Percentiles rank a stretch among this genome's conserved stretches.
Conservation (phyloP, 2,329 filamentous ascomycete genomes). For the Curvularia sp. region DNA sequence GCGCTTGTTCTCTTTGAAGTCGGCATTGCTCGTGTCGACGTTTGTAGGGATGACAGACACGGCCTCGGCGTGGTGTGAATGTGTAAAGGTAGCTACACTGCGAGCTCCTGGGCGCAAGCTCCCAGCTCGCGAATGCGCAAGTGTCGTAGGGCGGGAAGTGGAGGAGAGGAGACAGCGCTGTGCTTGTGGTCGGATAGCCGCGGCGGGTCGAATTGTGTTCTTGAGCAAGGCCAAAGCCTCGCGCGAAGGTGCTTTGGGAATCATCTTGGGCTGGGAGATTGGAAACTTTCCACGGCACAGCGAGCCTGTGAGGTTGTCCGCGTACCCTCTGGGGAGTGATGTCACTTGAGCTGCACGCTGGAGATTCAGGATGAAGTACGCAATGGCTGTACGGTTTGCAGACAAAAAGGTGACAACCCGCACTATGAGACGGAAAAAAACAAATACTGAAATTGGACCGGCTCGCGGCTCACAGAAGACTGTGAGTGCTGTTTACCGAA, state of each 20-base stretch:
- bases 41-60: conserved; percentile 79
- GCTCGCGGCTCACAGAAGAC: conserved; percentile 9
- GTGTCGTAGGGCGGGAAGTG: conserved; percentile 22
- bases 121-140: conserved; percentile 24
- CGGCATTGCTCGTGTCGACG: conserved; percentile 77
- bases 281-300: background rate
- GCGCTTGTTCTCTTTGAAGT: conserved; percentile 80
- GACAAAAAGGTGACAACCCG: background rate
- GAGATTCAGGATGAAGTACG: background rate
- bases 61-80: conserved; percentile 79
- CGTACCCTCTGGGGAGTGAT: background rate
- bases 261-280: conserved; percentile 29
- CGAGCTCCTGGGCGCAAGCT: conserved; percentile 23
- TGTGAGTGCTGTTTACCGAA: conserved; percentile 26
- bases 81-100: conserved; percentile 76
- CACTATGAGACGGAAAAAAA: background rate
- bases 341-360: background rate
- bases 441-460: background rate
- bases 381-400: background rate
- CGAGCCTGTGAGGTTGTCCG: background rate
- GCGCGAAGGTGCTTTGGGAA: conserved; percentile 44
- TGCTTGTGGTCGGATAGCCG: conserved; percentile 29
- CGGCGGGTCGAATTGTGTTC: conserved; percentile 39
- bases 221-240: conserved; percentile 46
- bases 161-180: conserved; percentile 33